These are phyloP conservation scores for Sporothrix pseudoabietina DNA, from an alignment of 2,329 filamentous ascomycete genomes.

Conservation along the genomic window DNA sequence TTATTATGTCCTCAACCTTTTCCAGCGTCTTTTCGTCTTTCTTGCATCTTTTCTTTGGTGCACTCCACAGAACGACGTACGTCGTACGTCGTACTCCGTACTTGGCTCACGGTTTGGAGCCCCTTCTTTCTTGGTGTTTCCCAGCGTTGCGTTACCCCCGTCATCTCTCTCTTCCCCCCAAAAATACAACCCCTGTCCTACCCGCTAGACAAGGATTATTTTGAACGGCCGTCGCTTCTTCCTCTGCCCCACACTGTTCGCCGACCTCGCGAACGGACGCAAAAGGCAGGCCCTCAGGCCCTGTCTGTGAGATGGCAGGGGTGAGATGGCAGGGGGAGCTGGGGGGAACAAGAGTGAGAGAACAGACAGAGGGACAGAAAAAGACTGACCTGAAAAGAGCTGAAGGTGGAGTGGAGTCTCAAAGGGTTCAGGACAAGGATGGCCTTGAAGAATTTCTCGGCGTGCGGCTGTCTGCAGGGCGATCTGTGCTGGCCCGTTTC, in stretches of 20 bases:
- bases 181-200: not conserved
- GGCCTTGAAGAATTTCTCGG: slow-evolving; percentile 25
- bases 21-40: not conserved
- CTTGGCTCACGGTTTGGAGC: not conserved
- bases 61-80: no score
- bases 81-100: no score
- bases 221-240: slow-evolving; percentile 22
- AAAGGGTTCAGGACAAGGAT: slow-evolving; percentile 15
- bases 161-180: not conserved
- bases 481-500: slow-evolving; percentile 20
- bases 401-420: slow-evolving; percentile 10
- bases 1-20: no score
- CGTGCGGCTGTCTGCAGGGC: slow-evolving; percentile 13
- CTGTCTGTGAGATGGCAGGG: not conserved
- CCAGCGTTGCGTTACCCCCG: slow-evolving; percentile 9
- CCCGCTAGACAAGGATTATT: slow-evolving; percentile 1
- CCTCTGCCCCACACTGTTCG: slow-evolving; percentile 30
- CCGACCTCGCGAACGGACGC: slow-evolving; percentile 26
- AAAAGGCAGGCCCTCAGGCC: not conserved
- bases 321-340: not conserved
- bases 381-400: not conserved
- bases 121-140: not conserved
- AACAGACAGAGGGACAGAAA: no score
- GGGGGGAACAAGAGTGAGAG: not conserved
- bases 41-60: not conserved